Evolutionary conservation across 345 rosid genomes (phyloP).

Genomic region (Carallia pectinifolia): DNA sequence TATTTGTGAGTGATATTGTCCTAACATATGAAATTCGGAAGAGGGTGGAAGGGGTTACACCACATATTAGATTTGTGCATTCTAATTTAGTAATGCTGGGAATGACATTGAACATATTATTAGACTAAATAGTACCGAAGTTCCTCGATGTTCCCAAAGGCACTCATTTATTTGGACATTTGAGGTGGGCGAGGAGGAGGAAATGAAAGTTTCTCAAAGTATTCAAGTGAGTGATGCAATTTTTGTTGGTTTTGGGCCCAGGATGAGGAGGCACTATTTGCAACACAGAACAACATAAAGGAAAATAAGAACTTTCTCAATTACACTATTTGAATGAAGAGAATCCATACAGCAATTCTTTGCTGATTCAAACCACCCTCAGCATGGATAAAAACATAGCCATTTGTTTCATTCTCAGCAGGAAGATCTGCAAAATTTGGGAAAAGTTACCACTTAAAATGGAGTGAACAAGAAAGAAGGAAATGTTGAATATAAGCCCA

Average conservation of each 20-base stretch:
- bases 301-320: conserved; percentile 1
- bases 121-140: too few relatives aligned
- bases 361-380: conserved; percentile 99
- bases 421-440: conserved; percentile 65
- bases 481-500: not conserved
- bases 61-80: too few relatives aligned
- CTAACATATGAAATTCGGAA: too few relatives aligned
- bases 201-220: too few relatives aligned
- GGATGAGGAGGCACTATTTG: not conserved
- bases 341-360: conserved; percentile 83
- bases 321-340: conserved; percentile 17
- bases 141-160: too few relatives aligned
- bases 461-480: not conserved
- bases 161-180: too few relatives aligned
- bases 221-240: too few relatives aligned
- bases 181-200: too few relatives aligned
- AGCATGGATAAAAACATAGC: conserved; percentile 94
- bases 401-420: conserved; percentile 89
- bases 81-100: too few relatives aligned
- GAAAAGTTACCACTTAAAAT: conserved; percentile 9
- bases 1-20: too few relatives aligned
- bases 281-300: not conserved
- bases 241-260: not conserved
- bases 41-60: too few relatives aligned
- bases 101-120: too few relatives aligned